Base-by-base conservation (phyloP, 768 basidiomycete species). In the Gloeopeniophorella convolvens region DNA sequence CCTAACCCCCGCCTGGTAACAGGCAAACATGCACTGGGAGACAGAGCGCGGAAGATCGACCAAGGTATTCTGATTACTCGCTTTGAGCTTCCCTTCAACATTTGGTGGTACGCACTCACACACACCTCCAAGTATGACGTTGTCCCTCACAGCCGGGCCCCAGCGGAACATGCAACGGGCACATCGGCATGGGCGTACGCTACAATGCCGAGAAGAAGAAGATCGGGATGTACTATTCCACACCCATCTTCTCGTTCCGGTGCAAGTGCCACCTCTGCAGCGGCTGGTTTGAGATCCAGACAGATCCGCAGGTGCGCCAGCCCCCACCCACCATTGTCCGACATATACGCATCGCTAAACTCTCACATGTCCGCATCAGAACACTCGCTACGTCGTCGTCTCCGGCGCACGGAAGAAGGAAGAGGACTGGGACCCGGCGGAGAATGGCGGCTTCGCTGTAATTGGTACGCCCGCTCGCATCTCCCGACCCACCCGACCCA, bases 141-240 rank as follows among this genome's bases (percentile, higher is more conserved):
- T 30, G 33, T 45, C 40, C 41, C 39, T 42, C 51, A 40, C 42
- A 13, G 31, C 12, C 21, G 34, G 26, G 31, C 16, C 50, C 31
- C 67, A 97, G 95, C 62, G 90, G 83, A 28, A 85, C 85, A 69
- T 99, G 95, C 70, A 84, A 94, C 66, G 86, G 87, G 59, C 96
- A 98, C 70, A 90, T 99, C 43, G 96, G 96, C 10, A 96, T 96
- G 80, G 96, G 96, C 20, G 96, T 99, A 2, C 88, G 96, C n/a
- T 99, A 97, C 73, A 99, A 99, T 59, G 96, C 96, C 0, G 94
- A 98, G 68, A 99, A 99, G 79, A 87, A 87, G 72, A 97, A 95
- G 67, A 79, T 97, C 28, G 96, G 96, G 12, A 82, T 79, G 50
- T 99, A 99, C 68, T 92, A 86, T 63, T 89, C 90, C 5, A 97